Base-by-base conservation (phyloP, 495 filamentous ascomycete genomes). In the Penicillium atrosanguineum region DNA sequence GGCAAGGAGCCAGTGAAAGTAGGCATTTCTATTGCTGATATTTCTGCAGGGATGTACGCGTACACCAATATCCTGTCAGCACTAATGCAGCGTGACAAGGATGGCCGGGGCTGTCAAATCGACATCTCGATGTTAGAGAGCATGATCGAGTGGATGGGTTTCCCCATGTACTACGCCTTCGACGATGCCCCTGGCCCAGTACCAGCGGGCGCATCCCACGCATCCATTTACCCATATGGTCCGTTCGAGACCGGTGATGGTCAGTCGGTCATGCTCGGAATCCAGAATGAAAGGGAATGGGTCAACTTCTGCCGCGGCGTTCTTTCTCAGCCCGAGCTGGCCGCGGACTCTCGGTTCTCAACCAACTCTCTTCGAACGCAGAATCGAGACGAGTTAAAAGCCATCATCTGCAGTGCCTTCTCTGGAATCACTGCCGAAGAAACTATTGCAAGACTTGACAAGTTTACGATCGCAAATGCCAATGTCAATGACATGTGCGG, bases 141-240 rank as follows among this genome's bases (percentile, higher is more conserved):
- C 44, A 77, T 81, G 78, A 72, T 72, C 2, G 78, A 81, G 52
- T 81, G 78, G 78, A 81, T 80, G 78, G 63, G 69, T 1, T 81
- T 80, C 43, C 78, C 77, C 0, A 65, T 81, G 71, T 81, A 81
- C 55, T 81, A 81, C 47, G 63, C 74, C 16, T 77, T 67, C 47
- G 57, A 76, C 14, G 65, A 64, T 19, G 67, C 70, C 2, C 62
- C 71, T 0, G 66, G 65, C 0, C 78, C 77, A 0, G 57, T 60
- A 3, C 68, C 70, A 3, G 70, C 70, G 7, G 77, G 77, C 9
- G 77, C 78, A 0, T 73, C 76, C 5, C 78, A 81, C 46, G 76
- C 77, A 0, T 60, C 75, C 0, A 76, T 80, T 25, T 81, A 80
- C 38, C 78, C 78, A 5, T 81, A 81, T 45, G 78, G 78, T 0